Evolutionary conservation across 352 stramenopile species (phyloP), one percentile per base, ranked within the genome.

Genomic region (Phytopythium montanum): DNA sequence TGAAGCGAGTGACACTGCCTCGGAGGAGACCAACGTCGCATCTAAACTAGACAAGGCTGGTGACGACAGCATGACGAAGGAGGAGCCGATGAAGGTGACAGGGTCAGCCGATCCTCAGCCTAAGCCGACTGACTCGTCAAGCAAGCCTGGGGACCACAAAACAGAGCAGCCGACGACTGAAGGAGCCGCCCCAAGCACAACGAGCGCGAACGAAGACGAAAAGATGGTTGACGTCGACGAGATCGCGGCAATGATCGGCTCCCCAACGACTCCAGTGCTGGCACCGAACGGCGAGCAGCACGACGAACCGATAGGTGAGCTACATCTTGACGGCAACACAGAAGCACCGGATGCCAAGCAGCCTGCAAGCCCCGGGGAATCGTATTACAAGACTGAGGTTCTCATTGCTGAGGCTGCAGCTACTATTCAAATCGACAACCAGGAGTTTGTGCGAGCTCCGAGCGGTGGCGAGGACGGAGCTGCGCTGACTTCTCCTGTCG

Each of bases 401-500:
- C 16, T 13, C 16, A 18, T 3, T 23, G 9, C 31, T 26, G 45
- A 52, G 13, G 2, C 16, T 25, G 45, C 5, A 34, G 13, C n/a
- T 23, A 16, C 7, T 5, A 13, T 28, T 16, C 5, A 34, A 16
- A 25, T 7, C 3, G 16, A 36, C 14, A 18, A 9, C 10, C 13
- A 23, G 8, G 25, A n/a, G 69, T 36, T 23, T 64, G 23, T 60
- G 70, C 18, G 56, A 73, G 55, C 39, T 6, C 39, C 54, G 4
- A 61, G 66, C 26, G 56, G 65, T 26, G 59, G 54, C 18, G 51
- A 54, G 10, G 41, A 25, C 25, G 56, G 65, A 39, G 36, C 34
- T 28, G 65, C 62, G 46, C 48, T 58, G 5, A 51, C 21, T 5
- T 46, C 39, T 39, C 60, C n/a, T 29, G 58, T 42, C 9, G 62